Evolutionary conservation across 1,284 basidiomycete species (phyloP), one percentile per base, ranked within the genome.

Genomic region (Paramarasmius palmivorus): DNA sequence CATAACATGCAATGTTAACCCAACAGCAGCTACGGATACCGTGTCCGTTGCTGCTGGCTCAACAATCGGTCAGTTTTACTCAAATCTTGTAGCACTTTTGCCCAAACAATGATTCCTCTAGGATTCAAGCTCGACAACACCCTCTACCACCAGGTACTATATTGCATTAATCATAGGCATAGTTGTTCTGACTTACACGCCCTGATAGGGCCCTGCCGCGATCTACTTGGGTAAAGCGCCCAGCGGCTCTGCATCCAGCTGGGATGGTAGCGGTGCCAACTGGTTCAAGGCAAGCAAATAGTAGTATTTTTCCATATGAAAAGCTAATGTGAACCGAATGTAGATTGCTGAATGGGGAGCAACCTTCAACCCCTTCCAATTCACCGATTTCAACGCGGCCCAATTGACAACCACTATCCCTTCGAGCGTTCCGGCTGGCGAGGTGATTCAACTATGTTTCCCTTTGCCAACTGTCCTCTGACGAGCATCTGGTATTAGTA

Each of bases 211-310:
- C 8, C 74, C 75, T 4, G 70, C 72, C 52, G 73, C 72, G 14
- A 72, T 77, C 44, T 76, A 75, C 57, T 64, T 75, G 25, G 73
- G 71, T n/a, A 65, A 70, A 49, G 72, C 69, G 10, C 73, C 73
- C 1, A 57, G 61, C 19, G 63, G 63, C 17, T 73, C 63, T n/a
- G 67, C 73, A 3, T 60, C 56, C 44, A n/a, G n/a, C n/a, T 78
- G 74, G 74, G 73, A 77, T 49, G 76, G 75, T 7, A 72, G 70
- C 49, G 75, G 76, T n/a, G 63, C 68, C 4, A 68, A 65, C 58
- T 78, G 76, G 76, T 76, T 78, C 69, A 77, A 77, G 71, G 74
- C 73, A 55, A 45, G 56, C 38, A 5, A 37, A 12, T 32, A 12
- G 39, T 37, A 29, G 26, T 45, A 37, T 19, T 32, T 14, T 19